These are phyloP conservation scores for Penicillium maclennaniae DNA, from an alignment of 495 filamentous ascomycete species.

Conservation along the genomic window DNA sequence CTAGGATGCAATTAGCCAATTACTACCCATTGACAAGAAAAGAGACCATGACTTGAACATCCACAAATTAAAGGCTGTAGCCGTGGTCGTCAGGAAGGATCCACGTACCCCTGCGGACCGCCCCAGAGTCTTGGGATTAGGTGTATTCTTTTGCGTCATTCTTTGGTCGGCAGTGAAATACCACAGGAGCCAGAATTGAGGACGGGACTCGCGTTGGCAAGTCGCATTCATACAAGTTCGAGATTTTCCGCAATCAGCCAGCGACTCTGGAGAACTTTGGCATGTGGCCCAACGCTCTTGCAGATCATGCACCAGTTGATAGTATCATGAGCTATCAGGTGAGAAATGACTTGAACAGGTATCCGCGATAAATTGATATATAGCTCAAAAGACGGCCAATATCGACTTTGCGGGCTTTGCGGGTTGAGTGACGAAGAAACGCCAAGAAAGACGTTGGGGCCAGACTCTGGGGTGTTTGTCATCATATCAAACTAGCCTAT, in stretches of 20 bases:
- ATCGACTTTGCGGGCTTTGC: not conserved
- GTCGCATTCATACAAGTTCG: not conserved
- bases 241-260: not conserved
- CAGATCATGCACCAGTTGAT: not conserved
- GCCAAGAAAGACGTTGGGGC: not conserved
- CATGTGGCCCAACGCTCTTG: not conserved
- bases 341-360: not conserved
- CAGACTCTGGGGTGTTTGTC: not conserved
- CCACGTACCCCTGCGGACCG: conserved; percentile 21
- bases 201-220: not conserved
- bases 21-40: not conserved
- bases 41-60: not conserved
- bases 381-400: not conserved
- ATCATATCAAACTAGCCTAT: not conserved
- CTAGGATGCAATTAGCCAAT: conserved; percentile 11
- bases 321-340: not conserved
- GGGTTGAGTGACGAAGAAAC: not conserved
- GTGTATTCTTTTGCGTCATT: conserved; percentile 15
- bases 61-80: not conserved
- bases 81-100: not conserved
- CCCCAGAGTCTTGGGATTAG: conserved; percentile 16
- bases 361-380: not conserved
- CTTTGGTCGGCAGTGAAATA: not conserved
- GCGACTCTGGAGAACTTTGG: not conserved
- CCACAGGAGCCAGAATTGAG: not conserved